Base-by-base conservation (phyloP, 768 basidiomycete species). In the Mycena filopes region DNA sequence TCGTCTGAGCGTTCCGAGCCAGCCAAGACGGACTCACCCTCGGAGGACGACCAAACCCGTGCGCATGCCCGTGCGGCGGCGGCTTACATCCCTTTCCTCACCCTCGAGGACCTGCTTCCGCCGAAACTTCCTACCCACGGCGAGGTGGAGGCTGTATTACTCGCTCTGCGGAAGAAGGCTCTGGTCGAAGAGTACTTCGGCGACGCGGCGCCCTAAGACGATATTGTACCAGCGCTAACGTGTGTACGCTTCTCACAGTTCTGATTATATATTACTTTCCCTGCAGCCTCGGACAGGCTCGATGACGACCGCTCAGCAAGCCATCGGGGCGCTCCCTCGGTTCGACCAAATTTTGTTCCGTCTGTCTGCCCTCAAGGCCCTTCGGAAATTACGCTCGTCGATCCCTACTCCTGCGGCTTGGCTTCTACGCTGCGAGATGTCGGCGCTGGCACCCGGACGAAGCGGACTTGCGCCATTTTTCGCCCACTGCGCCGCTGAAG, bases 101-200 rank as follows among this genome's bases (percentile, higher is more conserved):
- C 87, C 21, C 79, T 89, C 21, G 89, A 91, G 66, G 83, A 89
- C 63, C 83, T 97, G 11, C 73, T 93, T 55, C 87, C 90, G 13
- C 95, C 95, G 0, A 89, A 86, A 70, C 76, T 96, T 78, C 92
- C 93, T 1, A 87, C 86, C 1, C 82, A 85, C 60, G 86, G 87
- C 48, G 93, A 96, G 76, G 91, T 94, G 91, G 94, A 93, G 73
- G 75, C 77, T 23, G 86, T 92, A 12, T 75, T 98, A 57, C 82
- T 98, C 60, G 85, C 84, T 28, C 79, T 95, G 66, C 84, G 91
- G 73, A 96, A 97, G 79, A 86, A 89, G 78, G 90, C 90, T 23
- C 77, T 97, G 46, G 87, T 94, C 59, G 90, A 94, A 71, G 94
- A 98, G 70, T 85, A 86, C 69, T 85, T 86, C 64, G 84, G 85